phyloP scores from a whole-genome alignment of 2,329 filamentous ascomycete species.

The Chrysosporium queenslandicum region DNA sequence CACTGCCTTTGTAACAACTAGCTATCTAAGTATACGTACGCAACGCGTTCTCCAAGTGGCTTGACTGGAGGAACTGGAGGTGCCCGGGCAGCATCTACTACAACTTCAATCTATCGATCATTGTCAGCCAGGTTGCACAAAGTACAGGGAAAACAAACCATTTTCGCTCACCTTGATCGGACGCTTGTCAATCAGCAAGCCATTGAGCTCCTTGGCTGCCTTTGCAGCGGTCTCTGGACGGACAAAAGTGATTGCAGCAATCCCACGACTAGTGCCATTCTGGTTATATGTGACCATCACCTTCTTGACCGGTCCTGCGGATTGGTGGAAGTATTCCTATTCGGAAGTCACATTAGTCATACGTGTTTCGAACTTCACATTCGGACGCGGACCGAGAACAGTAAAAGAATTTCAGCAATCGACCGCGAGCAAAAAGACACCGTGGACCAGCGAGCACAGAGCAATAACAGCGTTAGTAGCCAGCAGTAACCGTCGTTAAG shows the following conservation, averaged over 20 bases:
- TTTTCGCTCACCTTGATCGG: slow-evolving; percentile 65
- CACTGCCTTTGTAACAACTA: too few relatives aligned
- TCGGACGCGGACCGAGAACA: slow-evolving; percentile 16
- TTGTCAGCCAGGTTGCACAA: background rate
- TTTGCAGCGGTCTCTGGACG: slow-evolving; percentile 72
- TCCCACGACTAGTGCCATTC: slow-evolving; percentile 80
- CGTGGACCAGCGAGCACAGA: slow-evolving; percentile 52
- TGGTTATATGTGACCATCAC: slow-evolving; percentile 89
- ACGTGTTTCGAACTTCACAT: background rate
- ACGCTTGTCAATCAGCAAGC: slow-evolving; percentile 76
- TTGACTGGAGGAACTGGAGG: slow-evolving; percentile 59
- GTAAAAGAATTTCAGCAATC: slow-evolving; percentile 15
- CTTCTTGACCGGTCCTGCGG: slow-evolving; percentile 81
- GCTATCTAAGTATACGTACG: slow-evolving; percentile 49
- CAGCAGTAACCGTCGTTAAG: background rate
- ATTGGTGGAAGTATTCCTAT: slow-evolving; percentile 93
- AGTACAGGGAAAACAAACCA: slow-evolving; percentile 19
- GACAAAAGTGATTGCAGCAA: slow-evolving; percentile 78
- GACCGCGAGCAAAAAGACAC: slow-evolving; percentile 17
- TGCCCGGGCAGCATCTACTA: slow-evolving; percentile 66
- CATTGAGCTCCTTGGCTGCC: slow-evolving; percentile 75
- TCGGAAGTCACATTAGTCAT: slow-evolving; percentile 42
- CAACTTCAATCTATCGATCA: slow-evolving; percentile 65
- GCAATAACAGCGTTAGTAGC: slow-evolving; percentile 37
- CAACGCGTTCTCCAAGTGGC: slow-evolving; percentile 73